Conservation (phyloP, 352 stramenopile species). For the Pythium aphanidermatum region DNA sequence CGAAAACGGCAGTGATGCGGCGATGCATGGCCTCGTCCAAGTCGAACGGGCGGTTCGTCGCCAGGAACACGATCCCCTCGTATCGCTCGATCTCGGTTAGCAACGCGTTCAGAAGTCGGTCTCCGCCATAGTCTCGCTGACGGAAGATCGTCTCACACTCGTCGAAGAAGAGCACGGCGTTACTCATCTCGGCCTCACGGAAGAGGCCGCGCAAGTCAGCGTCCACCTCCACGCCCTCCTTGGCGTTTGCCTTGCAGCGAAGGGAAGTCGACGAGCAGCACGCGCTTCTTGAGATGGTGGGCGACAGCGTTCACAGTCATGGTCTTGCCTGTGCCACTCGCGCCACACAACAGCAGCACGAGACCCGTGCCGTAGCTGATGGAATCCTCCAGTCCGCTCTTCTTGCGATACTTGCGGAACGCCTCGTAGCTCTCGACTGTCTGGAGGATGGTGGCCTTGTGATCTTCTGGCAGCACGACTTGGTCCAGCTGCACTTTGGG, state of each 20-base stretch:
- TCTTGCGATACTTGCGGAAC: constrained; percentile 77
- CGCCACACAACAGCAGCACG: constrained; percentile 75
- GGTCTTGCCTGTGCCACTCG: constrained; percentile 86
- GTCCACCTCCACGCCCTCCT: constrained; percentile 67
- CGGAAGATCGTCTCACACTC: constrained; percentile 88
- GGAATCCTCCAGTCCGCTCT: constrained; percentile 62
- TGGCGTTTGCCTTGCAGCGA: constrained; percentile 77
- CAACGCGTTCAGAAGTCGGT: constrained; percentile 76
- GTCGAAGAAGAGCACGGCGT: constrained; percentile 88
- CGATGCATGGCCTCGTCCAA: constrained; percentile 89
- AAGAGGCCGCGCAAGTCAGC: constrained; percentile 80
- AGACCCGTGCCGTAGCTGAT: constrained; percentile 76
- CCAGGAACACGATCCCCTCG: constrained; percentile 85
- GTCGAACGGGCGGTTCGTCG: constrained; percentile 85
- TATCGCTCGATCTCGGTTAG: constrained; percentile 87
- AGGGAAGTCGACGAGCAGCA: constrained; percentile 85
- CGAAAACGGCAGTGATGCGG: constrained; percentile 84
- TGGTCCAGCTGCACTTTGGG: constrained; percentile 80
- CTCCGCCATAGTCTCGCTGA: constrained; percentile 71
- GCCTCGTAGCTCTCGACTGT: constrained; percentile 81
- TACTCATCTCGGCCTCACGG: constrained; percentile 86
- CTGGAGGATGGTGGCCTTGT: constrained; percentile 75
- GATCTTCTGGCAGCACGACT: constrained; percentile 79
- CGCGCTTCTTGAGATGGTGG: constrained; percentile 79
- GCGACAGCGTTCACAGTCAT: constrained; percentile 89